Conservation (phyloP, 2,329 filamentous ascomycete species). For the Cordyceps militaris region DNA sequence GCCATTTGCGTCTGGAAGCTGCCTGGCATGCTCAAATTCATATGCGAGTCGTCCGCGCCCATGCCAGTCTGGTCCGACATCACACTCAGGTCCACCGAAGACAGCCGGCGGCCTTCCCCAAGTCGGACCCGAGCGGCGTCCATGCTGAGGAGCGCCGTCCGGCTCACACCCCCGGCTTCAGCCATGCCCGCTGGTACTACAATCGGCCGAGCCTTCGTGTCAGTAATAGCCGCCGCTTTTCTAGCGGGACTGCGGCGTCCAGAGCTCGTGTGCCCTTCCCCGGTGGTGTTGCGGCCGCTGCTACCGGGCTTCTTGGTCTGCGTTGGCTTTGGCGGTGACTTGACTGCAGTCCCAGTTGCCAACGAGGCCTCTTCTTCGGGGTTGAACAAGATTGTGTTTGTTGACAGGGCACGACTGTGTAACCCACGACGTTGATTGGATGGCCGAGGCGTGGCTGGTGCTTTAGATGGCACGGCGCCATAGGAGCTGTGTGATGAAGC, state of each 20-base stretch:
- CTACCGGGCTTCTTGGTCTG: conserved; percentile 31
- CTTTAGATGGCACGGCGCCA: conserved; percentile 16
- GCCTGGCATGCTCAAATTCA: conserved; percentile 58
- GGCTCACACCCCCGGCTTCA: conserved; percentile 29
- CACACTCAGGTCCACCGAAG: conserved; percentile 65
- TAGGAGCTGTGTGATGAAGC: conserved; percentile 29
- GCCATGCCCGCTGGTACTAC: conserved; percentile 35
- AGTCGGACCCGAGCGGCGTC: conserved; percentile 36
- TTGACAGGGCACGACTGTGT: conserved; percentile 70
- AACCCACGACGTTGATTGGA: conserved; percentile 31
- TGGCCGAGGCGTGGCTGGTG: conserved; percentile 27
- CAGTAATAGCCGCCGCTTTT: conserved; percentile 34
- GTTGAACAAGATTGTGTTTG: conserved; percentile 78
- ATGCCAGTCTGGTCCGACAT: conserved; percentile 62
- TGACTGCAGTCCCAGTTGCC: conserved; percentile 34
- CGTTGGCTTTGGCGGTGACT: conserved; percentile 31
- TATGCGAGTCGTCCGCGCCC: conserved; percentile 53
- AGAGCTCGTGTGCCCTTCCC: conserved; percentile 15
- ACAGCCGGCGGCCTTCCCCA: conserved; percentile 36
- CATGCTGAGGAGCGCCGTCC: conserved; percentile 43
- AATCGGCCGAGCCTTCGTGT: conserved; percentile 51
- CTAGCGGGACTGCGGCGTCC: conserved; percentile 38
- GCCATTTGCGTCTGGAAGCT: conserved; percentile 79
- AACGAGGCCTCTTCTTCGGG: conserved; percentile 41
- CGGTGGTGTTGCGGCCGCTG: conserved; percentile 24